These are phyloP conservation scores for Colletotrichum trifolii DNA, from an alignment of 2,329 filamentous ascomycete species.

Conservation along the genomic window DNA sequence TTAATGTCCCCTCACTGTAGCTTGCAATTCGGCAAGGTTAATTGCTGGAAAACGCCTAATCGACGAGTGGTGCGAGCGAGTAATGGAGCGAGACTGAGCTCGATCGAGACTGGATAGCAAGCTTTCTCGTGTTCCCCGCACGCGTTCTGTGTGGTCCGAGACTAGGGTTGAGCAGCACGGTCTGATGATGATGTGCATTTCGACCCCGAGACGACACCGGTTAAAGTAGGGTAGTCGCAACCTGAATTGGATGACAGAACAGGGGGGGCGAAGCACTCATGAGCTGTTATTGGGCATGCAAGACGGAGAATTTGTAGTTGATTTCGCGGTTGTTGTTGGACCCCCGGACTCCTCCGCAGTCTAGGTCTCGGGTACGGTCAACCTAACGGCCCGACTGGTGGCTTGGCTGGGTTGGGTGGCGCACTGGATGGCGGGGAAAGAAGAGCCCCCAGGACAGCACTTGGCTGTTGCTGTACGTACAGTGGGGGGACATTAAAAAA, in stretches of 20 bases:
- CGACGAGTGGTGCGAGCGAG: slow-evolving; percentile 26
- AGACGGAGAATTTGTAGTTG: slow-evolving; percentile 2
- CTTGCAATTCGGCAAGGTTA: slow-evolving; percentile 18
- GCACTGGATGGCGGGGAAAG: slow-evolving; percentile 27
- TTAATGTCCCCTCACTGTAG: too few relatives aligned
- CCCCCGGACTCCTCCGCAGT: not conserved
- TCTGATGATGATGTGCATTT: slow-evolving; percentile 18
- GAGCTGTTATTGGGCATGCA: slow-evolving; percentile 20
- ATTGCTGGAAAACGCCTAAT: slow-evolving; percentile 22
- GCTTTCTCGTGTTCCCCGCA: slow-evolving; percentile 22
- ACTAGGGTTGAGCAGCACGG: slow-evolving; percentile 8
- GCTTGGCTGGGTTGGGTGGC: slow-evolving; percentile 31
- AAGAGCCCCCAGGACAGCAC: too few relatives aligned
- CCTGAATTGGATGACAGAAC: not conserved
- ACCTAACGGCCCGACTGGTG: slow-evolving; percentile 35
- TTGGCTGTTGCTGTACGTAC: too few relatives aligned
- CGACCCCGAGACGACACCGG: slow-evolving; percentile 1
- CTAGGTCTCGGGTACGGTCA: slow-evolving; percentile 1
- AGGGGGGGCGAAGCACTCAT: not conserved
- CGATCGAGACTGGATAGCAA: not conserved
- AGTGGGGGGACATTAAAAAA: too few relatives aligned
- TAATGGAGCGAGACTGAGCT: slow-evolving; percentile 28
- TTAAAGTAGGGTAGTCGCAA: not conserved
- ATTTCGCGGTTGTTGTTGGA: slow-evolving; percentile 5
- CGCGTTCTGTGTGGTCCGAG: not conserved